phyloP scores from a whole-genome alignment of 768 basidiomycete genomes.

The Kwoniella dejecticola region DNA sequence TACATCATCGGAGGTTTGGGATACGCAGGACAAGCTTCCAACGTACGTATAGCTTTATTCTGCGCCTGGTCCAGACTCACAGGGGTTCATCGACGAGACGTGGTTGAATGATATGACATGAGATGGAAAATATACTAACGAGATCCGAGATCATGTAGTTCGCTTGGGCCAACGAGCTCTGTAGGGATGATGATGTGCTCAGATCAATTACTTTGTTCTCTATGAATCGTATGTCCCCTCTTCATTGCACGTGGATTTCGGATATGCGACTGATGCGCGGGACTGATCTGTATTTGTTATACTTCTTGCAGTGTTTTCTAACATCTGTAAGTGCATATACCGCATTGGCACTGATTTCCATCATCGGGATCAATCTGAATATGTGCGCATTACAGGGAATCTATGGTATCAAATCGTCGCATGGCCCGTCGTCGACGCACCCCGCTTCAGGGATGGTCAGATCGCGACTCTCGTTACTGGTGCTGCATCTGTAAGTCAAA shows the following conservation, averaged over 20 bases:
- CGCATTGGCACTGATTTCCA: too few relatives aligned
- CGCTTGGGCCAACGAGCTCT: conserved; percentile 79
- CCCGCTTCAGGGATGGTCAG: conserved; percentile 69
- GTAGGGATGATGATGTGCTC: conserved; percentile 70
- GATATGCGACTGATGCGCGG: too few relatives aligned
- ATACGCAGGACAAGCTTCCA: conserved; percentile 74
- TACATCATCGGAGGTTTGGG: conserved; percentile 69
- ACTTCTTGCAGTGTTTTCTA: conserved; percentile 7
- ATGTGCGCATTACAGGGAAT: conserved; percentile 43
- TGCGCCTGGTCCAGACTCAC: not conserved
- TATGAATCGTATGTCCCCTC: conserved; percentile 63
- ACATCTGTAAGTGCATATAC: conserved; percentile 10
- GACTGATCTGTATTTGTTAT: too few relatives aligned
- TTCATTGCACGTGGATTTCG: not conserved
- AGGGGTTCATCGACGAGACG: too few relatives aligned
- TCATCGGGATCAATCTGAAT: not conserved
- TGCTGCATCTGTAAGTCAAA: conserved; percentile 19
- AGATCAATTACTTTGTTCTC: conserved; percentile 70
- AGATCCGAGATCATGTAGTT: conserved; percentile 54
- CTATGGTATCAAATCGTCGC: conserved; percentile 58
- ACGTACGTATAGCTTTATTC: conserved; percentile 47
- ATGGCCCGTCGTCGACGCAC: conserved; percentile 73
- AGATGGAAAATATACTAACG: not conserved
- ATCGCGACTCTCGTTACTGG: conserved; percentile 51
- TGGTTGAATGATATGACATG: too few relatives aligned